phyloP scores from a whole-genome alignment of 495 filamentous ascomycete species.

The Bryoglossum gracile region DNA sequence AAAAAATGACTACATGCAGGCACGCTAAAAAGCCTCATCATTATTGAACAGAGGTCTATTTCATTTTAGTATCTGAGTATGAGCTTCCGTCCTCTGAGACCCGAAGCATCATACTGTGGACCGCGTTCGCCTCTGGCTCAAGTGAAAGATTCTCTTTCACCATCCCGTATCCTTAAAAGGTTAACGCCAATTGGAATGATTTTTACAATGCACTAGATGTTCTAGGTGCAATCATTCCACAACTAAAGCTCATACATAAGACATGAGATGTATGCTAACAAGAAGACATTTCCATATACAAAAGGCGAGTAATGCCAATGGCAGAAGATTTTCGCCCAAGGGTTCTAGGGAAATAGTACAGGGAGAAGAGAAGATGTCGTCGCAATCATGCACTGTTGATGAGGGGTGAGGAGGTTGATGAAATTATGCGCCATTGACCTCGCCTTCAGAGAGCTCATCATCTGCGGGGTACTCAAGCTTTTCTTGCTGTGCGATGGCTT shows the following conservation, averaged over 20 bases:
- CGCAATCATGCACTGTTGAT: neutral
- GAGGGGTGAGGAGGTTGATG: neutral
- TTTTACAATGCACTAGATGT: constrained; percentile 23
- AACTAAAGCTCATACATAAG: constrained; percentile 15
- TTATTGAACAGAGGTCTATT: no score
- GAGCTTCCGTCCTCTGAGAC: no score
- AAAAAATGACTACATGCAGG: no score
- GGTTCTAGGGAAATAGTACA: constrained; percentile 24
- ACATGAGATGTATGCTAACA: constrained; percentile 24
- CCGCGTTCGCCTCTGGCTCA: constrained; percentile 8
- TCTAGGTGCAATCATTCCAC: constrained; percentile 14
- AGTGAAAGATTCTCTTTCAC: constrained; percentile 17
- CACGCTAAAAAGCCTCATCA: no score
- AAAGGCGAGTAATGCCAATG: constrained; percentile 20
- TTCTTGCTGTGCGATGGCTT: constrained; percentile 90
- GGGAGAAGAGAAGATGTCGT: constrained; percentile 19
- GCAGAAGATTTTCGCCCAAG: constrained; percentile 19
- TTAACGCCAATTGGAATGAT: constrained; percentile 18
- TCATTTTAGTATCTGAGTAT: no score
- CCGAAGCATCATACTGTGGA: no score
- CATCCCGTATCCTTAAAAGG: constrained; percentile 21
- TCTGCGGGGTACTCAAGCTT: constrained; percentile 51
- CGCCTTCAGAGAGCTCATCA: constrained; percentile 21
- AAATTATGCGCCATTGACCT: constrained; percentile 20
- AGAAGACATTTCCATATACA: constrained; percentile 22